Evolutionary conservation across 306 rosid genomes (phyloP), one percentile per base, ranked within the genome.

Genomic region (Crotalaria pallida): DNA sequence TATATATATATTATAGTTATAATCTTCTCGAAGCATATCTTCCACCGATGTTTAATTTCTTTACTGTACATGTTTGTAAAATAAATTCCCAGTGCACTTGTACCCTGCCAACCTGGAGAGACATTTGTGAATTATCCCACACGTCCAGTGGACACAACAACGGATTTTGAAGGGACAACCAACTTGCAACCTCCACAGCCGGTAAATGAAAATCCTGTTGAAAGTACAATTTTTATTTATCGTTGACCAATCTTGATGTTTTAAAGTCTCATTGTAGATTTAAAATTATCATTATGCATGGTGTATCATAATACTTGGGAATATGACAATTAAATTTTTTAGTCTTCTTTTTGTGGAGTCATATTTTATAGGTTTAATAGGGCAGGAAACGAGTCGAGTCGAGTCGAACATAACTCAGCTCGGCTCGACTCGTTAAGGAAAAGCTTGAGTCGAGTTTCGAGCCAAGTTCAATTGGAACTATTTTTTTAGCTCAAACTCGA

Each of bases 151-250:
- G 98, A 93, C 81, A 88, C 96, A 60, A 84, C 89, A 59, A 86
- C 96, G 31, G 96, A 93, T 76, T 93, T 93, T 83, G 96, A 88
- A 82, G 98, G 98, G 69, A 90, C 97, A 66, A 76, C 97, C 65
- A 93, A 79, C 80, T 80, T 90, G 82, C 98, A 93, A 81, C 86
- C 96, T 72, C 41, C 96, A 60, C 96, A 88, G 79, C 80, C 84
- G 83, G 98, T 93, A 19, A 9, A 40, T 76, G 72, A 10, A 55
- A 43, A 9, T 24, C 64, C 58, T 60, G 18, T 52, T 76, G 55
- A 67, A 73, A 59, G 38, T 47, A 16, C 33, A 47, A 48, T 27
- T 26, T 47, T 36, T 16, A n/a, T 61, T 73, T 70, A 44, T 65
- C 36, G 11, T 38, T 73, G 49, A 64, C 17, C 27, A 53, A 65